A percentile compares a stretch with the other conserved stretches of the same genome.
These are phyloP conservation scores for Oryza officinalis DNA, from an alignment of 176 grass and related monocot species.

Conservation along the genomic window DNA sequence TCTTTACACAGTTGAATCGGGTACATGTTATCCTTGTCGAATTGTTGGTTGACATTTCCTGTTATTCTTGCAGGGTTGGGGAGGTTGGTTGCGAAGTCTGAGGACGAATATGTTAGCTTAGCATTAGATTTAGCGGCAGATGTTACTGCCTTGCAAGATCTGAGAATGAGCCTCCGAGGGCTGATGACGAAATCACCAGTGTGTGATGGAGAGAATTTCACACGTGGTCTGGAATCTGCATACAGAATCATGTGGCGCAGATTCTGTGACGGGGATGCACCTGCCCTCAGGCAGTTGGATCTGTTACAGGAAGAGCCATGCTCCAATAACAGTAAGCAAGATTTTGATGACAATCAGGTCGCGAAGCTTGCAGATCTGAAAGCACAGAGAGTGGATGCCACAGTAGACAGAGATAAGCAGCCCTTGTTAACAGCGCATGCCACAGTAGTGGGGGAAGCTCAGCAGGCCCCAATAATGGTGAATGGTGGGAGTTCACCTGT, in stretches of 20 bases:
- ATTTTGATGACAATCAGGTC: constrained; percentile 31
- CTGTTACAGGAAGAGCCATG: constrained; percentile 43
- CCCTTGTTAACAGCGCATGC: constrained; percentile 7
- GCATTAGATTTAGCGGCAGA: constrained; percentile 84
- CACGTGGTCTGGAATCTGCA: constrained; percentile 75
- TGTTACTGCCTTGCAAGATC: constrained; percentile 67
- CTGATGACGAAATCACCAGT: constrained; percentile 84
- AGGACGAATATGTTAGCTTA: constrained; percentile 69
- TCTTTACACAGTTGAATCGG: neutral
- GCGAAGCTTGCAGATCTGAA: constrained; percentile 47
- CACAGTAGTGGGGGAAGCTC: constrained; percentile 26
- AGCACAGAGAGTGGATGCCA: constrained; percentile 25
- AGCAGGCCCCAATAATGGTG: constrained; percentile 3
- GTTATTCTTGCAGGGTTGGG: constrained; percentile 46
- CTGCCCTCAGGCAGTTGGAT: constrained; percentile 65
- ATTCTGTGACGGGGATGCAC: constrained; percentile 72
- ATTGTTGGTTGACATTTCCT: constrained; percentile 14
- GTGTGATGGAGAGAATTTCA: constrained; percentile 79
- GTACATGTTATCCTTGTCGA: neutral
- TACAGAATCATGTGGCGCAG: constrained; percentile 91
- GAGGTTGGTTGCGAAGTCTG: constrained; percentile 68
- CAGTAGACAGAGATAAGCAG: constrained; percentile 38
- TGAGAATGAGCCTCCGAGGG: constrained; percentile 78
- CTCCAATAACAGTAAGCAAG: constrained; percentile 38
- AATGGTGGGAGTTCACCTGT: constrained; percentile 42